phyloP scores from a whole-genome alignment of 1,284 basidiomycete species.

The Cutaneotrichosporon dermatis region DNA sequence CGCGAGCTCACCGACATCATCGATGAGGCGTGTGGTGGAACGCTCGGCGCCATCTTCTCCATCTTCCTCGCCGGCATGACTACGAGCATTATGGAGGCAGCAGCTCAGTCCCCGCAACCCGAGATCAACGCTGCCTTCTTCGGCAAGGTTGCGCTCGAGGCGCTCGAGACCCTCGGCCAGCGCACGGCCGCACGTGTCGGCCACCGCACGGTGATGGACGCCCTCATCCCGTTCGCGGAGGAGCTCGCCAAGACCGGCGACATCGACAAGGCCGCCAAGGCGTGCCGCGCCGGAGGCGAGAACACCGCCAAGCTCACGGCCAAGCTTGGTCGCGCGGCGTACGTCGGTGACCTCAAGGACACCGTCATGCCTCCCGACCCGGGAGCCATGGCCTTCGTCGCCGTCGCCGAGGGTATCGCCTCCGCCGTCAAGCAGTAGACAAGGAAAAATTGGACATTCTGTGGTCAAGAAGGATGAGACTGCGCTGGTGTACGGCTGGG shows the following conservation, averaged over 20 bases:
- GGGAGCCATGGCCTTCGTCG: slow-evolving; percentile 46
- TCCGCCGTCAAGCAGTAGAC: slow-evolving; percentile 16
- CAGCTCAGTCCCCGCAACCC: slow-evolving; percentile 11
- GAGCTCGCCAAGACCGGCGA: slow-evolving; percentile 38
- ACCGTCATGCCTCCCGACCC: slow-evolving; percentile 45
- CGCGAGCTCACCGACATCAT: slow-evolving; percentile 43
- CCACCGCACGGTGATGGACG: slow-evolving; percentile 52
- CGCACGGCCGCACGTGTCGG: slow-evolving; percentile 50
- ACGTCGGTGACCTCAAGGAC: slow-evolving; percentile 45
- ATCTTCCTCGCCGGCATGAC: slow-evolving; percentile 47
- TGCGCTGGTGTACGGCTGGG: no score
- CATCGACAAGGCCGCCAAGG: slow-evolving; percentile 40
- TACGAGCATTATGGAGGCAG: slow-evolving; percentile 30
- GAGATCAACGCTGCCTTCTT: slow-evolving; percentile 1
- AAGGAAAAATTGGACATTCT: neutral
- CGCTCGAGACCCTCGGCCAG: slow-evolving; percentile 43
- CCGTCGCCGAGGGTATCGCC: slow-evolving; percentile 37
- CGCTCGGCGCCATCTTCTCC: slow-evolving; percentile 45
- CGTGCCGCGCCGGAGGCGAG: slow-evolving; percentile 45
- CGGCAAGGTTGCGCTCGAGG: slow-evolving; percentile 24
- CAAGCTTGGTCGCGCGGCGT: slow-evolving; percentile 51
- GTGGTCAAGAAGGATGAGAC: no score
- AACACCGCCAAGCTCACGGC: slow-evolving; percentile 46
- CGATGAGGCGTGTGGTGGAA: slow-evolving; percentile 45
- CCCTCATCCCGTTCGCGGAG: slow-evolving; percentile 50